Evolutionary conservation across 2,329 filamentous ascomycete species (phyloP).

Genomic region (Penicillium sp.): DNA sequence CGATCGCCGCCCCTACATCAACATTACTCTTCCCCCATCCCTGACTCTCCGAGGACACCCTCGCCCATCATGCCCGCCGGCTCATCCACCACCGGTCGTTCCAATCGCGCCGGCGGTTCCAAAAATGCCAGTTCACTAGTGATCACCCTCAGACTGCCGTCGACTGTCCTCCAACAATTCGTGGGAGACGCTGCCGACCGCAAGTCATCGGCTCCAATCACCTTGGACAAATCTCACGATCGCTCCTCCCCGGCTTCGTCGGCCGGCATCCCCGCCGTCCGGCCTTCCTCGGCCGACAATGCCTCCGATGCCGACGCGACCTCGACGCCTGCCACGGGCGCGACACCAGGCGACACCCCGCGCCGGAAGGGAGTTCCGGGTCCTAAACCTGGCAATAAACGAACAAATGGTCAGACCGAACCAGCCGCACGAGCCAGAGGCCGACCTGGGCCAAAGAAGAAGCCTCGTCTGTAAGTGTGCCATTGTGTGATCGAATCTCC

Average conservation of each 20-base stretch:
- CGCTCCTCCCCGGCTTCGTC: slow-evolving; percentile 36
- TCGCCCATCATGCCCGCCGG: slow-evolving; percentile 19
- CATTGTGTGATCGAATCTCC: too few species aligned
- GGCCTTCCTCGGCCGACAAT: slow-evolving; percentile 38
- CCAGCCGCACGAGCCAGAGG: slow-evolving; percentile 58
- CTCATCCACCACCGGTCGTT: slow-evolving; percentile 34
- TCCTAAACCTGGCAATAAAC: slow-evolving; percentile 59
- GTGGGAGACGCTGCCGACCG: slow-evolving; percentile 15
- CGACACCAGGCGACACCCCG: slow-evolving; percentile 42
- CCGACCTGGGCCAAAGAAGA: slow-evolving; percentile 96
- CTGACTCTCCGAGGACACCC: slow-evolving; percentile 1
- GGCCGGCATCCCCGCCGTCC: slow-evolving; percentile 30
- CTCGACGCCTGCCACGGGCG: slow-evolving; percentile 38
- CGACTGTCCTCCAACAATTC: slow-evolving; percentile 35
- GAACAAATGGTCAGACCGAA: slow-evolving; percentile 40
- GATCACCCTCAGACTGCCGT: slow-evolving; percentile 39
- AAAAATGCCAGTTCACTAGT: slow-evolving; percentile 24
- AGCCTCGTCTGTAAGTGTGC: slow-evolving; percentile 74
- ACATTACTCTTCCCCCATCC: slow-evolving; percentile 6
- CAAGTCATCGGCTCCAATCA: slow-evolving; percentile 19
- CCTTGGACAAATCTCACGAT: slow-evolving; percentile 25
- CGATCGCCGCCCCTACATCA: slow-evolving; percentile 14
- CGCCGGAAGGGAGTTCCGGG: slow-evolving; percentile 75
- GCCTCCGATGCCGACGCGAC: slow-evolving; percentile 38
- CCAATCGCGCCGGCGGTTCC: slow-evolving; percentile 28